These are phyloP conservation scores for Pythium guiyangense DNA, from an alignment of 352 stramenopile species.

Conservation along the genomic window DNA sequence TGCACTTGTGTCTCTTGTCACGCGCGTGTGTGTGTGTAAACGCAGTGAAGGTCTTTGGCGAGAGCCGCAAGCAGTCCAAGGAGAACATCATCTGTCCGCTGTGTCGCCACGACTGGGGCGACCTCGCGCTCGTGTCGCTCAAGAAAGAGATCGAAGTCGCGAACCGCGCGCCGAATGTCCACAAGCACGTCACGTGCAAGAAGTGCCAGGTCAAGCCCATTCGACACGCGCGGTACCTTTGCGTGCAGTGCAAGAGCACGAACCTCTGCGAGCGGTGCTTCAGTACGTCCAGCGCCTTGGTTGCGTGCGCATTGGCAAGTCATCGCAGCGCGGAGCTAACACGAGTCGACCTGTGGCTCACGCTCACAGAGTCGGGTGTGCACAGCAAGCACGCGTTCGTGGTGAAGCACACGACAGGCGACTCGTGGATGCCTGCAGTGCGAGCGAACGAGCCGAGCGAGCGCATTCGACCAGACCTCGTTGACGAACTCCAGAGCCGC, in stretches of 20 bases:
- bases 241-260: conserved; percentile 71
- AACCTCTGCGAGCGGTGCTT: conserved; percentile 78
- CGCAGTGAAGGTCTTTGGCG: conserved; percentile 80
- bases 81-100: conserved; percentile 83
- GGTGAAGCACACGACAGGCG: conserved; percentile 53
- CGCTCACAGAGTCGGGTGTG: conserved; percentile 37
- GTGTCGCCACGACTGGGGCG: conserved; percentile 79
- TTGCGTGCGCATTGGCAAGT: background rate
- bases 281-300: conserved; percentile 27
- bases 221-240: conserved; percentile 74
- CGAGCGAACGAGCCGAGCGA: conserved; percentile 24
- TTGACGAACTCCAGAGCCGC: conserved; percentile 59
- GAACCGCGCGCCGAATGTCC: conserved; percentile 70
- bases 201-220: conserved; percentile 78
- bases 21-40: background rate
- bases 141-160: conserved; percentile 72
- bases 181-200: conserved; percentile 56
- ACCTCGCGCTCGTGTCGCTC: conserved; percentile 48
- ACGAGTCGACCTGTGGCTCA: too few relatives aligned
- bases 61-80: conserved; percentile 76
- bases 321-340: too few relatives aligned
- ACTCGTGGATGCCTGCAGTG: conserved; percentile 54
- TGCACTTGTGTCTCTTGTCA: background rate
- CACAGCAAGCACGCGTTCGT: conserved; percentile 72
- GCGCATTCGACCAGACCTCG: conserved; percentile 17